Evolutionary conservation across 2,329 filamentous ascomycete species (phyloP).

Genomic region (Elsinoe australis): DNA sequence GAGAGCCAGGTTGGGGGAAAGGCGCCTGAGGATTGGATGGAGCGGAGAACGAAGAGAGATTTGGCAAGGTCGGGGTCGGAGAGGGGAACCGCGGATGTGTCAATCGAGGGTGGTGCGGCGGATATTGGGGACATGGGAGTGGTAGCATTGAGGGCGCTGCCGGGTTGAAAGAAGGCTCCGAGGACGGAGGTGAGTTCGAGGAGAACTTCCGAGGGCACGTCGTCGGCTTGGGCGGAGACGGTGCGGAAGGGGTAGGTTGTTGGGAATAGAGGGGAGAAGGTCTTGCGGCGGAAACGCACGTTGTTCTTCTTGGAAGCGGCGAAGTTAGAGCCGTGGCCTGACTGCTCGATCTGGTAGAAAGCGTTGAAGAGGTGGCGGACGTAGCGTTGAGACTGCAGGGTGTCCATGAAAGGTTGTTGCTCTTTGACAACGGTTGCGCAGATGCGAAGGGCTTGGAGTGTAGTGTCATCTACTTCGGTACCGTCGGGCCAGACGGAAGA

Average conservation of each 20-base stretch:
- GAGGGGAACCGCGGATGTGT: slow-evolving; percentile 3
- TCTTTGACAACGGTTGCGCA: slow-evolving; percentile 89
- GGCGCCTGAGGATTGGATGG: slow-evolving; percentile 78
- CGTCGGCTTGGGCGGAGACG: slow-evolving; percentile 52
- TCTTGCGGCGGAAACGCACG: slow-evolving; percentile 13
- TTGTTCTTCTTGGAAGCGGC: slow-evolving; percentile 14
- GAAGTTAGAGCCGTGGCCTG: background rate
- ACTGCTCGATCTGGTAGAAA: slow-evolving; percentile 17
- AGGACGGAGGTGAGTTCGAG: slow-evolving; percentile 84
- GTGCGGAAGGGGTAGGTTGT: slow-evolving; percentile 81
- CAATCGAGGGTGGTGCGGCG: background rate
- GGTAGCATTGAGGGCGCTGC: slow-evolving; percentile 1
- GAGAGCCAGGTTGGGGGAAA: slow-evolving; percentile 89
- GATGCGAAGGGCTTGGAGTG: slow-evolving; percentile 84
- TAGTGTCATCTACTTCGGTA: slow-evolving; percentile 68
- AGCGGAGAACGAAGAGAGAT: slow-evolving; percentile 70
- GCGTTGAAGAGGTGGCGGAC: slow-evolving; percentile 17
- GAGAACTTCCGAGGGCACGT: slow-evolving; percentile 62
- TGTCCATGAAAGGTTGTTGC: slow-evolving; percentile 42
- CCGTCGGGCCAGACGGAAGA: slow-evolving; percentile 84
- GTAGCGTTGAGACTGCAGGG: slow-evolving; percentile 19
- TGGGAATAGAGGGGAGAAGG: slow-evolving; percentile 80
- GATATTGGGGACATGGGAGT: slow-evolving; percentile 3
- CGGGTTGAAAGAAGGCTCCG: slow-evolving; percentile 62
- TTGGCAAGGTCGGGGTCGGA: slow-evolving; percentile 14